These are phyloP conservation scores for Botryobasidium botryosum DNA, from an alignment of 768 basidiomycete species.

Conservation along the genomic window DNA sequence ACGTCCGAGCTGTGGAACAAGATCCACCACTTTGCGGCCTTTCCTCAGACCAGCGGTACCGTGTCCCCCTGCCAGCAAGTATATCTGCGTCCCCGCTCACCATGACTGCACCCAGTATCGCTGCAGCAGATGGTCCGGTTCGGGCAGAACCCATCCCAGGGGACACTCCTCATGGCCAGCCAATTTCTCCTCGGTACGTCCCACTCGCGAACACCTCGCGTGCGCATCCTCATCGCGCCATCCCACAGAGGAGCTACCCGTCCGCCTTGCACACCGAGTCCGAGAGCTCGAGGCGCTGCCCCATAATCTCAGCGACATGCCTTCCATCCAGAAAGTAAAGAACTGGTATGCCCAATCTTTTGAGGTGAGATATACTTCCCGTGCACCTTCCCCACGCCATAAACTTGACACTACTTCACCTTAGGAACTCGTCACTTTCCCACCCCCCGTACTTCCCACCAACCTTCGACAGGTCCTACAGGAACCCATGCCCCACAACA, in stretches of 20 bases:
- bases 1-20: constrained; percentile 69
- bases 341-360: constrained; percentile 99
- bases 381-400: background rate
- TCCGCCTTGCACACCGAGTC: constrained; percentile 87
- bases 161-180: constrained; percentile 80
- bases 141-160: constrained; percentile 89
- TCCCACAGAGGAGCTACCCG: constrained; percentile 71
- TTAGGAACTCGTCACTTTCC: constrained; percentile 82
- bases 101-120: constrained; percentile 39
- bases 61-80: constrained; percentile 5
- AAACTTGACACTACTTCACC: background rate
- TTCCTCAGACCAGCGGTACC: constrained; percentile 82
- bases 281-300: constrained; percentile 92
- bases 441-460: constrained; percentile 50
- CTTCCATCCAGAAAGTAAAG: constrained; percentile 84
- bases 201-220: constrained; percentile 12
- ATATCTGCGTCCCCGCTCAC: background rate
- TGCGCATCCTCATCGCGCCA: background rate
- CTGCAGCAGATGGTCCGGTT: constrained; percentile 97
- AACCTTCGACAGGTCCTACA: constrained; percentile 52
- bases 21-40: constrained; percentile 80
- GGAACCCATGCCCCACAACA: constrained; percentile 11
- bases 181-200: constrained; percentile 64
- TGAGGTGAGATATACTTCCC: constrained; percentile 39
- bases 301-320: constrained; percentile 80